These are phyloP conservation scores for Claviceps sp. DNA, from an alignment of 2,329 filamentous ascomycete species.

Conservation along the genomic window DNA sequence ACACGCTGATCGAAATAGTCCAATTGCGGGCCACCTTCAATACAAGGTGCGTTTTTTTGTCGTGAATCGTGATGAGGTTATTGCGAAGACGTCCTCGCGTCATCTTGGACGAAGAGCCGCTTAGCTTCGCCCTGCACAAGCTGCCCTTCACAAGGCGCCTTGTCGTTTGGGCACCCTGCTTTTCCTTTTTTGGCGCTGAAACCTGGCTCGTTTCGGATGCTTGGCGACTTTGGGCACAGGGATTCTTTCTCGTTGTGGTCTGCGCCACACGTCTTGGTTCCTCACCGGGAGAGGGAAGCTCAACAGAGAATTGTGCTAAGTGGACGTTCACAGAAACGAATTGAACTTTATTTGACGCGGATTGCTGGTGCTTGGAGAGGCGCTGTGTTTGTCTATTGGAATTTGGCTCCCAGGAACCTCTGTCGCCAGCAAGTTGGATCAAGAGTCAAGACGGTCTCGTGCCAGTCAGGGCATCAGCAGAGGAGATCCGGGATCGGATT, in stretches of 20 bases:
- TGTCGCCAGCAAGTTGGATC: background rate
- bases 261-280: constrained; percentile 4
- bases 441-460: background rate
- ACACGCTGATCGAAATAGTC: background rate
- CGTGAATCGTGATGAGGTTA: background rate
- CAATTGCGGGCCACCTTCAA: background rate
- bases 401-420: background rate
- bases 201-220: constrained; percentile 1
- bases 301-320: constrained; percentile 3
- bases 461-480: background rate
- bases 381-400: background rate
- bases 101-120: background rate
- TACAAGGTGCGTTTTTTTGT: constrained; percentile 1
- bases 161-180: background rate
- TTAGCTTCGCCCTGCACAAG: background rate
- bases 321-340: constrained; percentile 1
- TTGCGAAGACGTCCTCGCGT: background rate
- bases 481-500: background rate
- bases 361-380: constrained; percentile 1
- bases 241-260: background rate
- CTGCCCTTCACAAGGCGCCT: background rate
- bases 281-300: background rate
- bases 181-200: background rate
- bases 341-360: constrained; percentile 1
- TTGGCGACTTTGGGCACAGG: background rate